Evolutionary conservation across 2,329 filamentous ascomycete genomes (phyloP).

Genomic region (Microcera coccophila): DNA sequence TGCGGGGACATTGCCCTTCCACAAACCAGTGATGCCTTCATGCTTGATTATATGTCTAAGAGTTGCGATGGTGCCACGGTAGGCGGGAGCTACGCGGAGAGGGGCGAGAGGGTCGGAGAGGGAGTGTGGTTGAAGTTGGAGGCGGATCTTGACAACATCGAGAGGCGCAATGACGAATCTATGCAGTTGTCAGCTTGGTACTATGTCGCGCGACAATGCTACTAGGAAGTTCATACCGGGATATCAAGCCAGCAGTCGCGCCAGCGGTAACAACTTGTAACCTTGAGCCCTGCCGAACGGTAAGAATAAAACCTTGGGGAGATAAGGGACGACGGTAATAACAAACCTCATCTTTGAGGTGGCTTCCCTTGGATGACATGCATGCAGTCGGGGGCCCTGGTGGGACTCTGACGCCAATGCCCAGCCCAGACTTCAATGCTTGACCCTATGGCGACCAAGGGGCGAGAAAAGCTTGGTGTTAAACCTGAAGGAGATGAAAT

Average conservation of each 20-base stretch:
- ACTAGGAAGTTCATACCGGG: conserved; percentile 59
- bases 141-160: conserved; percentile 95
- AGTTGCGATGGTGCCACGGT: conserved; percentile 75
- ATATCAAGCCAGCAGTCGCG: conserved; percentile 74
- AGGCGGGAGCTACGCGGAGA: conserved; percentile 48
- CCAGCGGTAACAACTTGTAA: conserved; percentile 55
- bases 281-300: conserved; percentile 46
- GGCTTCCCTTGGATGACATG: conserved; percentile 37
- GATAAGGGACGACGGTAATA: background rate
- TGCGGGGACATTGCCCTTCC: conserved; percentile 97
- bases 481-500: no score
- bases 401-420: conserved; percentile 14
- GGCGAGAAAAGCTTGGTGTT: no score
- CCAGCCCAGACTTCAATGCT: conserved; percentile 24
- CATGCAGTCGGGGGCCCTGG: conserved; percentile 25
- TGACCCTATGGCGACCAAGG: no score
- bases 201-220: background rate
- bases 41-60: conserved; percentile 70
- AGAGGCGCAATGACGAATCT: conserved; percentile 93
- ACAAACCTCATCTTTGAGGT: conserved; percentile 57
- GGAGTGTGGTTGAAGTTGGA: conserved; percentile 88
- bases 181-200: conserved; percentile 13
- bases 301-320: background rate
- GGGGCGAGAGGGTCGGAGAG: conserved; percentile 68
- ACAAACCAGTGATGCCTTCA: conserved; percentile 82